Conservation (phyloP, 148 eudicot species). For the Fagopyrum homotropicum region DNA sequence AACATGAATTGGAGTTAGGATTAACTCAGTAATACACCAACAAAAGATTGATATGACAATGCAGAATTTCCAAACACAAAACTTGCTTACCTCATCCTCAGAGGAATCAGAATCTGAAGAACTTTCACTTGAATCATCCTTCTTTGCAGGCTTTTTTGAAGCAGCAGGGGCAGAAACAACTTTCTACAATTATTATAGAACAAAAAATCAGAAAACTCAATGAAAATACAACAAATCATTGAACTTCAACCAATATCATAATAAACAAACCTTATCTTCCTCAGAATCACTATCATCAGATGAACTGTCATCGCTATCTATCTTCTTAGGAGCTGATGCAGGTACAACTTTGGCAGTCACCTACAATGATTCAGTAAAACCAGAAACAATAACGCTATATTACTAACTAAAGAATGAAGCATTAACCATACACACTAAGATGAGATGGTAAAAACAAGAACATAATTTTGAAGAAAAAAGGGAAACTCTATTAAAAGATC, state of each 20-base stretch:
- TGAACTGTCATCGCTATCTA: neutral
- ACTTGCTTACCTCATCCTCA: conserved; percentile 12
- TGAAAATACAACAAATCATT: neutral
- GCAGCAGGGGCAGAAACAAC: conserved; percentile 3
- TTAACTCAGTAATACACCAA: neutral
- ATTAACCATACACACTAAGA: too few relatives aligned
- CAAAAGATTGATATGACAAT: neutral
- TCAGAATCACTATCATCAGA: conserved; percentile 9
- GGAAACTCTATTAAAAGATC: neutral
- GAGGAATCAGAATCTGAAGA: conserved; percentile 3
- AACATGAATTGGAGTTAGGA: neutral
- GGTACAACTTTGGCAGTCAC: neutral
- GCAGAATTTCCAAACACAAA: neutral
- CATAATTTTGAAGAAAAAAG: too few relatives aligned
- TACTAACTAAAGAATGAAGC: neutral
- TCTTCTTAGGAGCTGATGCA: conserved; percentile 11
- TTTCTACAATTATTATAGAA: neutral
- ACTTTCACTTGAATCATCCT: conserved; percentile 9
- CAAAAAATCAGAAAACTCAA: neutral
- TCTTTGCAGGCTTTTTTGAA: neutral
- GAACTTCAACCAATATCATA: neutral
- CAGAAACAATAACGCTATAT: neutral
- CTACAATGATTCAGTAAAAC: neutral
- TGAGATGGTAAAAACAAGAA: too few relatives aligned
- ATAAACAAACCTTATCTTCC: neutral